Percentiles rank a stretch among this genome's conserved stretches.
phyloP scores from a whole-genome alignment of 2,329 filamentous ascomycete species.

The Epichloe gansuensis region DNA sequence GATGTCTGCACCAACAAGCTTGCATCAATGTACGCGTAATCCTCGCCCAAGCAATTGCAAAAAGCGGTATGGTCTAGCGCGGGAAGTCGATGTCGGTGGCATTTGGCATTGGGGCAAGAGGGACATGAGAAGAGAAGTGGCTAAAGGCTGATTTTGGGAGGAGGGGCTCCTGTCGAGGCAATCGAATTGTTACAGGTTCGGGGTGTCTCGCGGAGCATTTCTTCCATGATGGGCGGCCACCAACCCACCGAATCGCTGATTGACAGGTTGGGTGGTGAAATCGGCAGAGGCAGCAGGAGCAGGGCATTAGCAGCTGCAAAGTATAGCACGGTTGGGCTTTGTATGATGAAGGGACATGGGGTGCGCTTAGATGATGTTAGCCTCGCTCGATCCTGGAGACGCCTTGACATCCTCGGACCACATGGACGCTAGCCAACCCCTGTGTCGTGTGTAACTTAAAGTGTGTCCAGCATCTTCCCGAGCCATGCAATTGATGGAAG shows the following conservation, averaged over 20 bases:
- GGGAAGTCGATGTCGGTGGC: background rate
- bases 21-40: background rate
- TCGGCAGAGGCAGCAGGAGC: background rate
- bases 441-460: too few species aligned
- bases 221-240: background rate
- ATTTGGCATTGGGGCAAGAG: too few species aligned
- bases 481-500: too few species aligned
- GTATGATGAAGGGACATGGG: background rate
- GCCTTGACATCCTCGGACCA: background rate
- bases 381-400: background rate
- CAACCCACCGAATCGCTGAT: background rate
- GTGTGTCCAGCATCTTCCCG: background rate
- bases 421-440: background rate
- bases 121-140: too few species aligned
- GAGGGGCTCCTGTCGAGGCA: background rate
- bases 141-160: background rate
- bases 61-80: background rate
- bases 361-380: background rate
- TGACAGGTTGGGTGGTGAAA: background rate
- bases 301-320: background rate
- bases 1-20: background rate
- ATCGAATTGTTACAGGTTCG: background rate
- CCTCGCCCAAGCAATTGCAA: background rate
- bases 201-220: slow-evolving; percentile 6
- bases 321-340: background rate